These are phyloP conservation scores for Urochloa ruziziensis DNA, from an alignment of 176 grass and related monocot genomes.

Conservation along the genomic window DNA sequence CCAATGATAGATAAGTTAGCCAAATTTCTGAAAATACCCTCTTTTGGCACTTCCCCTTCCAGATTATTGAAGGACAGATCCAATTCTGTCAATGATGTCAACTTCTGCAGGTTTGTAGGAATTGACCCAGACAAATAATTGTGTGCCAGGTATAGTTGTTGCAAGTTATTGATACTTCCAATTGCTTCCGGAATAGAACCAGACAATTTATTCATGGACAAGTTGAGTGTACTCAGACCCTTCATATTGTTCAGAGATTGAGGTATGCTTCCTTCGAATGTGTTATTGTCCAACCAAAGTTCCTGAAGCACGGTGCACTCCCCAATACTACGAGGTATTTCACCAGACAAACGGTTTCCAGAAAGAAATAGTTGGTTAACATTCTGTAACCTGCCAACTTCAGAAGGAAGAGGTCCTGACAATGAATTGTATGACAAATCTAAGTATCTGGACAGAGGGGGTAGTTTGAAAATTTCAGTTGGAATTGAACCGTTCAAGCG, in stretches of 20 bases:
- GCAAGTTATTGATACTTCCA: neutral
- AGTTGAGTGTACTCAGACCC: conserved; percentile 3
- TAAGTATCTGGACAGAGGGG: neutral
- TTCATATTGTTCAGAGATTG: neutral
- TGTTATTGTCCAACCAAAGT: neutral
- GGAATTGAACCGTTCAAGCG: neutral
- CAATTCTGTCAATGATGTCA: neutral
- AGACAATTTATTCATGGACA: conserved; percentile 7
- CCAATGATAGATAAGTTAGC: conserved; percentile 12
- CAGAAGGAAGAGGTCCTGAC: neutral
- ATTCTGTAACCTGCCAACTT: neutral
- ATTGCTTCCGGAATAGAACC: neutral
- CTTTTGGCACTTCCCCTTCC: conserved; percentile 32
- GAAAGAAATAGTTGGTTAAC: neutral
- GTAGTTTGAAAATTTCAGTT: neutral
- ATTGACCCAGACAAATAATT: conserved; percentile 40
- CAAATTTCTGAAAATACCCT: conserved; percentile 31
- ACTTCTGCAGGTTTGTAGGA: neutral
- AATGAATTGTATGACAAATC: neutral
- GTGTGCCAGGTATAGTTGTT: neutral
- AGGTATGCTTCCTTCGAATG: conserved; percentile 14
- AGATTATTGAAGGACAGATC: conserved; percentile 41
- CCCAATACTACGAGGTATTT: conserved; percentile 6
- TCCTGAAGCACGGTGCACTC: conserved; percentile 23
- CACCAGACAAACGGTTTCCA: neutral